phyloP scores from a whole-genome alignment of 768 basidiomycete genomes.

The Boletus insuetus region DNA sequence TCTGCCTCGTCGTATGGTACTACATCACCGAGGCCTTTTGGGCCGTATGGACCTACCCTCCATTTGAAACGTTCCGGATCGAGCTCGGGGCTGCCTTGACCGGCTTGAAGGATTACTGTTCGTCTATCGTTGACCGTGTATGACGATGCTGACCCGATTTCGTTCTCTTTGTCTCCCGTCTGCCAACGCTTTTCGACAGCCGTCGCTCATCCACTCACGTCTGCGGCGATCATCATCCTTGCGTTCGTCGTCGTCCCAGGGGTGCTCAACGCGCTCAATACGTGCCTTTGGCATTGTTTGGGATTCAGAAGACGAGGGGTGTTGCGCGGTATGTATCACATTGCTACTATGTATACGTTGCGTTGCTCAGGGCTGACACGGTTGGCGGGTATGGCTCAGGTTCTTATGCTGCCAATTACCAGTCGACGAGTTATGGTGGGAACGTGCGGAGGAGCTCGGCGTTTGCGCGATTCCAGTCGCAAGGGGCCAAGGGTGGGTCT shows the following conservation, averaged over 20 bases:
- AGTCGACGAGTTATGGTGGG: conserved; percentile 18
- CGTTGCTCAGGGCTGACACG: not conserved
- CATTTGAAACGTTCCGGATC: conserved; percentile 21
- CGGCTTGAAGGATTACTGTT: conserved; percentile 12
- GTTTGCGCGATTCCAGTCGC: conserved; percentile 13
- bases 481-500: conserved; percentile 1
- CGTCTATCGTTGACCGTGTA: not conserved
- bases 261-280: not conserved
- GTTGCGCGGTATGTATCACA: conserved; percentile 9
- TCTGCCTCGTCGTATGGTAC: conserved; percentile 9
- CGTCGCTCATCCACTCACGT: conserved; percentile 11
- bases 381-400: not conserved
- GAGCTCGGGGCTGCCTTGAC: conserved; percentile 10
- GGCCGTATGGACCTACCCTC: conserved; percentile 20
- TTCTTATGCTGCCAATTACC: conserved; percentile 18
- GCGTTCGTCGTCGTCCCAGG: conserved; percentile 6
- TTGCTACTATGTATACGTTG: no score
- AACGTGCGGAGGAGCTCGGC: conserved; percentile 10
- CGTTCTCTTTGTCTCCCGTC: no score
- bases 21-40: conserved; percentile 3
- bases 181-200: no score
- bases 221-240: conserved; percentile 10
- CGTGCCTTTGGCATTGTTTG: not conserved
- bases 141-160: no score
- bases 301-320: not conserved